phyloP scores from a whole-genome alignment of 225 moss, liverwort and hornwort species.

The Physcomitrellopsis africana region DNA sequence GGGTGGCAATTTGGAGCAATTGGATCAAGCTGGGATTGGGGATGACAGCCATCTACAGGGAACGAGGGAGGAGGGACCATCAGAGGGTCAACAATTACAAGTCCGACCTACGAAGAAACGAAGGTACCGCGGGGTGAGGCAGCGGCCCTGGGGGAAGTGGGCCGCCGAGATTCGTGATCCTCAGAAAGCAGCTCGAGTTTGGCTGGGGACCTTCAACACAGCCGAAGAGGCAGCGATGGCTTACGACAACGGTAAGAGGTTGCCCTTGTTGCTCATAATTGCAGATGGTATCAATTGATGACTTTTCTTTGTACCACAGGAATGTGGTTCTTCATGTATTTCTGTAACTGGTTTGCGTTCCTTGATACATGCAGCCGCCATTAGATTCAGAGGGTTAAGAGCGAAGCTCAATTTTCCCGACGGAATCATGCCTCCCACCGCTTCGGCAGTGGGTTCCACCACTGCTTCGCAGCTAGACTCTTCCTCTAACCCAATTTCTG shows the following conservation, averaged over 20 bases:
- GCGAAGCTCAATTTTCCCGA: constrained; percentile 52
- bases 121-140: constrained; percentile 77
- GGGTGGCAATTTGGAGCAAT: constrained; percentile 15
- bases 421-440: constrained; percentile 17
- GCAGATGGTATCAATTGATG: neutral
- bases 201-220: constrained; percentile 87
- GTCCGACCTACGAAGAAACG: constrained; percentile 41
- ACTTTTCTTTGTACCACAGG: too few species aligned
- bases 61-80: constrained; percentile 12
- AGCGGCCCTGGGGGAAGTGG: constrained; percentile 91
- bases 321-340: neutral
- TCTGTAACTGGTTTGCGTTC: constrained; percentile 21
- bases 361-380: constrained; percentile 41
- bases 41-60: constrained; percentile 13
- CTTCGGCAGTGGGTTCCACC: constrained; percentile 8
- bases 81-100: neutral
- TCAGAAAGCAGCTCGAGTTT: constrained; percentile 82
- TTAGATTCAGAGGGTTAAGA: constrained; percentile 50
- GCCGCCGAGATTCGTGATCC: constrained; percentile 91
- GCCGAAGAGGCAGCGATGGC: constrained; percentile 77
- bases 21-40: constrained; percentile 6
- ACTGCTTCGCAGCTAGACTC: constrained; percentile 14
- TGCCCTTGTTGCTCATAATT: neutral
- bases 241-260: constrained; percentile 56
- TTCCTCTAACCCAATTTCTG: neutral